These are phyloP conservation scores for Flaveria bidentis DNA, from an alignment of 129 eudicot species.

Conservation along the genomic window DNA sequence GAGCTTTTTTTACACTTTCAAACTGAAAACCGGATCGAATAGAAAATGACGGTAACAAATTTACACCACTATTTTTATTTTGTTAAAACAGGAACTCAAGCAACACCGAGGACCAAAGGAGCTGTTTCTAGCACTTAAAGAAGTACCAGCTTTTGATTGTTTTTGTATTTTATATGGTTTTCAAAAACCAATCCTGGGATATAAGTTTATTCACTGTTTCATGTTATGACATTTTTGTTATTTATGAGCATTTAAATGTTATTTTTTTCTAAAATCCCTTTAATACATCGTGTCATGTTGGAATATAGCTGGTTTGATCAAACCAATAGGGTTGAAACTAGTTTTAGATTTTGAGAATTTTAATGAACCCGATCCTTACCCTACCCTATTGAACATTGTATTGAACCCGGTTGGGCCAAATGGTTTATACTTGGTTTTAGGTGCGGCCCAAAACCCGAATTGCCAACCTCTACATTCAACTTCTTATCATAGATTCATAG, in stretches of 20 bases:
- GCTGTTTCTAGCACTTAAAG: neutral
- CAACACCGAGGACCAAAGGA: conserved; percentile 48
- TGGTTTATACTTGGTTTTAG: too few relatives aligned
- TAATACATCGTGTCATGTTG: too few relatives aligned
- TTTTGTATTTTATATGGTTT: neutral
- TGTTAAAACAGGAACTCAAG: conserved; percentile 45
- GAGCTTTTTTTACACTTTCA: too few relatives aligned
- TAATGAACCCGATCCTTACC: too few relatives aligned
- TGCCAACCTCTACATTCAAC: neutral
- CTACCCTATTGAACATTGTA: too few relatives aligned
- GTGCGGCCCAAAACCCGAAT: too few relatives aligned
- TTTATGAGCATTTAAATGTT: neutral
- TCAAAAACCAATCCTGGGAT: neutral
- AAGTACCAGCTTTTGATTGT: neutral
- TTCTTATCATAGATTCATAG: neutral
- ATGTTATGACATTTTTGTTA: neutral
- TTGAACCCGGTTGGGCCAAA: too few relatives aligned
- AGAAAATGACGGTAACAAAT: too few relatives aligned
- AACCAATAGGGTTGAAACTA: too few relatives aligned
- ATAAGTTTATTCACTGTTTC: neutral
- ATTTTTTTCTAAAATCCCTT: too few relatives aligned
- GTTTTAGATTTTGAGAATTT: too few relatives aligned
- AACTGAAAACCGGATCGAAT: neutral
- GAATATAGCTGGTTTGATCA: too few relatives aligned
- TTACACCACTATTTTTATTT: neutral